phyloP scores from a whole-genome alignment of 108 stramenopile genomes.

The Fragilaria crotonensis region DNA sequence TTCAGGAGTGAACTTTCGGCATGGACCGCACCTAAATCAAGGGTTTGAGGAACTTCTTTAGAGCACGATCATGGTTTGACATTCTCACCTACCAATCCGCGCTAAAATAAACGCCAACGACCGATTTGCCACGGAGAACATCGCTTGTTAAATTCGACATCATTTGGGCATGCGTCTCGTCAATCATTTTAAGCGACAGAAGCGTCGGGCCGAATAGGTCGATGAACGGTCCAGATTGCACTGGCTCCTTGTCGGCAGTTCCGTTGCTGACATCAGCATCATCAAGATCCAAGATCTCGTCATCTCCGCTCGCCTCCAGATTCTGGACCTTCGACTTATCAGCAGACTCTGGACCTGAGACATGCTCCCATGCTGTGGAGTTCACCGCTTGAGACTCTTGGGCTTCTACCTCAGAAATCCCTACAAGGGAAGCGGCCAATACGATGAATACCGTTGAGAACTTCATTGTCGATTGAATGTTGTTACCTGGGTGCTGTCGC shows the following conservation, averaged over 20 bases:
- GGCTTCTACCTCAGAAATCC: no score
- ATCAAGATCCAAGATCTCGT: slow-evolving; percentile 7
- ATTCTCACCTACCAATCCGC: slow-evolving; percentile 52
- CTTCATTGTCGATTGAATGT: no score
- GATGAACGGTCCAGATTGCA: slow-evolving; percentile 77
- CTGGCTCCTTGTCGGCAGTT: slow-evolving; percentile 21
- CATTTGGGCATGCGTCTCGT: slow-evolving; percentile 61
- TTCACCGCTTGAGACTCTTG: no score
- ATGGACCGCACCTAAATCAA: slow-evolving; percentile 84
- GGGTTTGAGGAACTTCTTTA: not conserved
- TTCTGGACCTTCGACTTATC: no score
- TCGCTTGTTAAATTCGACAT: slow-evolving; percentile 68
- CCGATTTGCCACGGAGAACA: slow-evolving; percentile 64
- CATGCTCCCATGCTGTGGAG: no score
- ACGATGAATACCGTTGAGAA: no score
- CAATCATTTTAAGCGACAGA: slow-evolving; percentile 66
- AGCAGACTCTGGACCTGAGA: no score
- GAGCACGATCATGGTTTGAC: not conserved
- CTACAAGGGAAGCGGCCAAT: no score
- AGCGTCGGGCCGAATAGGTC: slow-evolving; percentile 70
- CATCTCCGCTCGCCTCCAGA: no score
- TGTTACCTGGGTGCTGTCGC: no score
- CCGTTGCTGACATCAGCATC: slow-evolving; percentile 2
- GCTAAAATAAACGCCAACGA: slow-evolving; percentile 81
- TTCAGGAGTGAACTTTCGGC: slow-evolving; percentile 87